Evolutionary conservation across 208 protist species (phyloP).

Genomic region (Crithidia expoeki): DNA sequence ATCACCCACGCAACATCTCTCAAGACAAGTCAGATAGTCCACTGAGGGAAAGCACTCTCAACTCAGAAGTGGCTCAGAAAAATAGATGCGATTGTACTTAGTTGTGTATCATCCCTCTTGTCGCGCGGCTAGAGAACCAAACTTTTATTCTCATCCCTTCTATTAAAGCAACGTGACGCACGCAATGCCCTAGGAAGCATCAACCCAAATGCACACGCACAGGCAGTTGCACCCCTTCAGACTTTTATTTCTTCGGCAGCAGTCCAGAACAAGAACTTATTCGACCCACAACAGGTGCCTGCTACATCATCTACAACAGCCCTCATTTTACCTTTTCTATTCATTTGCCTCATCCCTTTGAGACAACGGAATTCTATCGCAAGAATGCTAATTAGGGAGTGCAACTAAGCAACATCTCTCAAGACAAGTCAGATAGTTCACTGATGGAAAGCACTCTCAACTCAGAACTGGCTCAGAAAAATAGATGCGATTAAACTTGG

Average conservation of each 20-base stretch:
- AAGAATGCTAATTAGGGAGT: background rate
- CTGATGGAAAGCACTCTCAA: constrained; percentile 24
- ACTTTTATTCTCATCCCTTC: background rate
- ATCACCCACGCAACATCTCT: background rate
- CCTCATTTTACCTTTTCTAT: no score
- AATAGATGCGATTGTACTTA: constrained; percentile 76
- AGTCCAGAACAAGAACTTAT: no score
- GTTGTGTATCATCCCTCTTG: constrained; percentile 32
- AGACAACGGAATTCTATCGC: no score
- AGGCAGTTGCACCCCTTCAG: no score
- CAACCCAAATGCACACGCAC: no score
- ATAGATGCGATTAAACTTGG: constrained; percentile 72
- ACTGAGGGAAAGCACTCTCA: constrained; percentile 24
- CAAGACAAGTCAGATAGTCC: constrained; percentile 13
- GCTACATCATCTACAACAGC: no score
- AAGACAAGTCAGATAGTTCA: constrained; percentile 13
- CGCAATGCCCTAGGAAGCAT: background rate
- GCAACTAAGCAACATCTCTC: background rate
- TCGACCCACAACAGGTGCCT: no score
- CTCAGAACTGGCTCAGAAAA: constrained; percentile 55
- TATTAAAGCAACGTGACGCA: background rate
- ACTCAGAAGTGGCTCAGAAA: constrained; percentile 50
- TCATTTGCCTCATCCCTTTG: no score
- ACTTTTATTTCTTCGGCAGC: no score
- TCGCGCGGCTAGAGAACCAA: background rate